Percentiles rank a stretch among this genome's conserved stretches.
Evolutionary conservation across 768 basidiomycete genomes (phyloP).

Genomic region (Pleurotus djamor): DNA sequence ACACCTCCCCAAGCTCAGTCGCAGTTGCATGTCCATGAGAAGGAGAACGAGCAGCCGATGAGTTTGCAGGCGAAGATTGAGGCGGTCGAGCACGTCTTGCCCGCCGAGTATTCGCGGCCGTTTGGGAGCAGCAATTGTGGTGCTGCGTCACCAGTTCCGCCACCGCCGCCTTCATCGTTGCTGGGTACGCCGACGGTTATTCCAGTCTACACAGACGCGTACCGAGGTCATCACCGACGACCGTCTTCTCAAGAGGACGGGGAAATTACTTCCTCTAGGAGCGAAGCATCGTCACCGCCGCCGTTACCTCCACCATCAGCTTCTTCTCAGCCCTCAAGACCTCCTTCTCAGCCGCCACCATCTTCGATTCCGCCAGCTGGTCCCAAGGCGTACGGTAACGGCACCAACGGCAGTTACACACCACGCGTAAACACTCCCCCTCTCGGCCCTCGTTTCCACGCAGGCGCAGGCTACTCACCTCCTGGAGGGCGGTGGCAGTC

Average conservation of each 20-base stretch:
- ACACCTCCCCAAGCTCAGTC: too few relatives aligned
- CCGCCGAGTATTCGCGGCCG: background rate
- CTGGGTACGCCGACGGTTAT: background rate
- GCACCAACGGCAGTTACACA: slow-evolving; percentile 6
- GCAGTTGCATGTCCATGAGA: background rate
- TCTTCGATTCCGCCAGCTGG: slow-evolving; percentile 10
- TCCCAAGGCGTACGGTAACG: slow-evolving; percentile 22
- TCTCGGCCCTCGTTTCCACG: slow-evolving; percentile 46
- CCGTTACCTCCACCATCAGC: slow-evolving; percentile 7
- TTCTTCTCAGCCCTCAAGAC: background rate
- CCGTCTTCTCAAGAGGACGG: slow-evolving; percentile 47
- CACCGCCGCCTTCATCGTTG: background rate
- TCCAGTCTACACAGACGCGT: slow-evolving; percentile 2
- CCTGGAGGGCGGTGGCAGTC: slow-evolving; percentile 14
- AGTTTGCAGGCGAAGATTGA: slow-evolving; percentile 17
- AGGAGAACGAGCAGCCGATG: background rate
- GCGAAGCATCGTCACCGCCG: slow-evolving; percentile 13
- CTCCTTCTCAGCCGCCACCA: background rate
- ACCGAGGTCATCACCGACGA: slow-evolving; percentile 17
- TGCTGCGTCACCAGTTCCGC: background rate
- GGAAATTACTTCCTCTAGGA: slow-evolving; percentile 36
- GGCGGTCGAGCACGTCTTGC: slow-evolving; percentile 14
- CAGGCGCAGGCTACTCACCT: slow-evolving; percentile 17
- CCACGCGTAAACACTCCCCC: slow-evolving; percentile 43
- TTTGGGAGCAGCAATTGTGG: background rate